A percentile compares a stretch with the other conserved stretches of the same genome.
Conservation (phyloP, 139 green algal genomes). For the Chlorella sp. region DNA sequence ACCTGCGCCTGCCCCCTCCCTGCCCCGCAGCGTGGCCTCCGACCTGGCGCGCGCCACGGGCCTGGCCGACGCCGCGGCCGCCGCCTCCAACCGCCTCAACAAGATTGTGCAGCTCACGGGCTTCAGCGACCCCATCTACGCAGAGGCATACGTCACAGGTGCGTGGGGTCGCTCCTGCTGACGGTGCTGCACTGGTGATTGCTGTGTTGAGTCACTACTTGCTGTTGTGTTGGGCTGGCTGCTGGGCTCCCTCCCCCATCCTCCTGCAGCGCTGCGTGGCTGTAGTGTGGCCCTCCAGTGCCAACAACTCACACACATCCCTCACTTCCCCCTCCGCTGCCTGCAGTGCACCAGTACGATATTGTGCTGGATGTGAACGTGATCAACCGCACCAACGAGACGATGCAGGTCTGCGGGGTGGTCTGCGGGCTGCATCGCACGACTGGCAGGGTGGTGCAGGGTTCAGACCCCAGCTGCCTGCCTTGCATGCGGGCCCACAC, state of each 20-base stretch:
- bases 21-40: not conserved
- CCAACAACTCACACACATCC: not conserved
- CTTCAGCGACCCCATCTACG: conserved; percentile 96
- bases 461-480: no score
- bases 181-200: no score
- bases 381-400: conserved; percentile 84
- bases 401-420: conserved; percentile 32
- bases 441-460: no score
- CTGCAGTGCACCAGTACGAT: conserved; percentile 96
- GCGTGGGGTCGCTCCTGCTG: not conserved
- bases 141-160: conserved; percentile 93
- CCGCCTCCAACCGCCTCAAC: conserved; percentile 67
- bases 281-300: not conserved
- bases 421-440: not conserved
- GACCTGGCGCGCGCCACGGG: conserved; percentile 46
- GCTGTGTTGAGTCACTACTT: no score
- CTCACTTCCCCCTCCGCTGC: not conserved
- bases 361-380: conserved; percentile 98
- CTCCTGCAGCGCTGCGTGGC: no score
- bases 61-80: conserved; percentile 4
- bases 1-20: not conserved
- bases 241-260: no score
- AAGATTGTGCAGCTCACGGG: conserved; percentile 98
- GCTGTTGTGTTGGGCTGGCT: not conserved
- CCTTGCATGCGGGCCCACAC: no score